A percentile compares a stretch with the other conserved stretches of the same genome.
Conservation (phyloP, 768 basidiomycete species). For the Kwoniella pini region DNA sequence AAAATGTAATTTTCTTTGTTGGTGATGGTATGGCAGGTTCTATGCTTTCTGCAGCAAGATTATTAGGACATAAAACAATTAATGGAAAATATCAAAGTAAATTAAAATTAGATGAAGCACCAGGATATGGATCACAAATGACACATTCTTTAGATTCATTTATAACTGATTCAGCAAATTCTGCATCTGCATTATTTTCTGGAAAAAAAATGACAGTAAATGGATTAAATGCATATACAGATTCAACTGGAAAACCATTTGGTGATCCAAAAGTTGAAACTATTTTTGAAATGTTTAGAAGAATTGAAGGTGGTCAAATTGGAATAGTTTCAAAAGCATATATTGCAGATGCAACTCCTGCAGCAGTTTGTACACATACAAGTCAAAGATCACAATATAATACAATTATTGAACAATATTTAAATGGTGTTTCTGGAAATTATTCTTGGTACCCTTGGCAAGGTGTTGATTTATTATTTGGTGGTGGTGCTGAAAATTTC, state of each 20-base stretch:
- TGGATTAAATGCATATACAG: slow-evolving; percentile 54
- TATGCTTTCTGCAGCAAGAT: slow-evolving; percentile 55
- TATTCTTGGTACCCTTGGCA: slow-evolving; percentile 54
- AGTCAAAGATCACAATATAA: slow-evolving; percentile 51
- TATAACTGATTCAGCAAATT: slow-evolving; percentile 57
- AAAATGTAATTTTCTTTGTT: slow-evolving; percentile 56
- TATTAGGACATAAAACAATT: slow-evolving; percentile 56
- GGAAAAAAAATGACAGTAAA: slow-evolving; percentile 55
- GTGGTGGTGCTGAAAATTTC: slow-evolving; percentile 55
- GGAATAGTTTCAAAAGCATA: slow-evolving; percentile 56
- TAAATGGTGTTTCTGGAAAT: slow-evolving; percentile 50
- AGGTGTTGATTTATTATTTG: slow-evolving; percentile 48
- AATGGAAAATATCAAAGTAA: slow-evolving; percentile 54
- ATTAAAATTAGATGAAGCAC: slow-evolving; percentile 43
- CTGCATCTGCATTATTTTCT: slow-evolving; percentile 54
- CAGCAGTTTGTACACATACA: slow-evolving; percentile 50
- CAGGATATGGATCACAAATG: slow-evolving; percentile 52
- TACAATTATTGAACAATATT: slow-evolving; percentile 53
- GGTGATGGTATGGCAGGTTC: slow-evolving; percentile 44
- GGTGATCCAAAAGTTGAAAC: slow-evolving; percentile 55
- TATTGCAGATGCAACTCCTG: slow-evolving; percentile 56
- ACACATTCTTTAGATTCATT: slow-evolving; percentile 53
- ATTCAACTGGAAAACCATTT: slow-evolving; percentile 43
- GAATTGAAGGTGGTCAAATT: slow-evolving; percentile 51
- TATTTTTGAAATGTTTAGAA: slow-evolving; percentile 51